Evolutionary conservation across 768 basidiomycete genomes (phyloP), one percentile per base, ranked within the genome.

Genomic region (Cyathus striatus): DNA sequence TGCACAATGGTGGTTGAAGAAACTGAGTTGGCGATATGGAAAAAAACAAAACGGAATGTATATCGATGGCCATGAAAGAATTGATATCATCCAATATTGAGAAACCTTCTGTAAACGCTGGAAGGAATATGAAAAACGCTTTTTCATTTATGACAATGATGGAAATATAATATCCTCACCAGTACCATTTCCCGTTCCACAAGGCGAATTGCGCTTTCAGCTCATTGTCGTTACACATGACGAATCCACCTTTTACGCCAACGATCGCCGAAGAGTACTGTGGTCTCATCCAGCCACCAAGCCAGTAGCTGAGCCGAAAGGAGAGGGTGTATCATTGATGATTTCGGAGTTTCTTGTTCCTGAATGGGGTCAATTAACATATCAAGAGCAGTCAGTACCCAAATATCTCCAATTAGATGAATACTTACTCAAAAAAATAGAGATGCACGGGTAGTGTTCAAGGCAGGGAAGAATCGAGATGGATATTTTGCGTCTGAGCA

Each of bases 191-290:
- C 45, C 52, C 23, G 55, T 62, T 25, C 40, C 45, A 14, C 41
- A 46, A 23, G 22, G 22, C 23, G 27, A 10, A 6, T n/a, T n/a
- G n/a, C 43, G 40, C 14, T 56, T 56, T 39, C 26, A 44, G 4
- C 47, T 60, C 2, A 51, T 58, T 33, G 34, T 59, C 3, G 44
- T 55, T 5, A 58, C 49, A 1, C 69, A 70, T 42, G 58, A 69
- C 40, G 59, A 70, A 43, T 69, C 64, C 9, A 69, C 63, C 2
- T 70, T 69, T 46, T 66, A 63, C 43, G 55, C 53, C 17, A 56
- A 66, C 47, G 64, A 70, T 40, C 54, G 49, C 3, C 30, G 51
- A 12, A 59, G 61, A 25, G 53, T 34, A 1, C 9, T 46, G 2
- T 70, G 65, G 65, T 42, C 50, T 3, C 54, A 57, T 25, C 23